Conservation (phyloP, 768 basidiomycete species). For the Lactarius hatsudake region DNA sequence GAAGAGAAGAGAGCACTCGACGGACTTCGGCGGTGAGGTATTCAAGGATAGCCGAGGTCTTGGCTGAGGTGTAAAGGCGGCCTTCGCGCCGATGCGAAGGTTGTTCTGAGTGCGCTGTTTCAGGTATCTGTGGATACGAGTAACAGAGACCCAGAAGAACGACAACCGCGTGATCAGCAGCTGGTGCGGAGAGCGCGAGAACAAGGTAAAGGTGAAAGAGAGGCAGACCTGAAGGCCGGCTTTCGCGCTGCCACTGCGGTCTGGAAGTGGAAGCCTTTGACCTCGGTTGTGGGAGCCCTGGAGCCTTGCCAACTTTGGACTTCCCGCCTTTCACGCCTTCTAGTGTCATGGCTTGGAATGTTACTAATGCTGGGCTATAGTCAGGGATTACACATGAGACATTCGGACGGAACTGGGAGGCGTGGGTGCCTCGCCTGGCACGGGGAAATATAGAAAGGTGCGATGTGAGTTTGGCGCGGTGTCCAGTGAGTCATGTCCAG, state of each 20-base stretch:
- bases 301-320: too few species aligned
- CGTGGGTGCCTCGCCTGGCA: not conserved
- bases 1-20: too few species aligned
- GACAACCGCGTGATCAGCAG: not conserved
- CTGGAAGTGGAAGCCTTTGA: conserved; percentile 11
- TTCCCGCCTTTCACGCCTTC: conserved; percentile 2
- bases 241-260: conserved; percentile 26
- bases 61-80: conserved; percentile 91
- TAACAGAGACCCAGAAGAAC: conserved; percentile 77
- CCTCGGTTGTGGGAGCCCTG: too few species aligned
- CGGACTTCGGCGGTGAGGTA: not conserved
- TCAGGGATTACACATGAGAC: not conserved
- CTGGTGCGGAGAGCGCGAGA: too few species aligned
- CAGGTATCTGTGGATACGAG: conserved; percentile 94
- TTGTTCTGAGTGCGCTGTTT: conserved; percentile 89
- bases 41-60: conserved; percentile 81
- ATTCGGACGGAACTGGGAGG: not conserved
- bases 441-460: not conserved
- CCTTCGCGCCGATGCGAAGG: conserved; percentile 92
- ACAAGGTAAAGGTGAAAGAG: not conserved
- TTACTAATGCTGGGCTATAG: too few species aligned
- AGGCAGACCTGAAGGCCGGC: conserved; percentile 21
- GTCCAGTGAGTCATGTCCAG: not conserved
- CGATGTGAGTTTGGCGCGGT: not conserved
- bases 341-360: not conserved